Percentiles rank a stretch among this genome's conserved stretches.
Conservation (phyloP, 441 rosid species). For the Isatis lusitanica region DNA sequence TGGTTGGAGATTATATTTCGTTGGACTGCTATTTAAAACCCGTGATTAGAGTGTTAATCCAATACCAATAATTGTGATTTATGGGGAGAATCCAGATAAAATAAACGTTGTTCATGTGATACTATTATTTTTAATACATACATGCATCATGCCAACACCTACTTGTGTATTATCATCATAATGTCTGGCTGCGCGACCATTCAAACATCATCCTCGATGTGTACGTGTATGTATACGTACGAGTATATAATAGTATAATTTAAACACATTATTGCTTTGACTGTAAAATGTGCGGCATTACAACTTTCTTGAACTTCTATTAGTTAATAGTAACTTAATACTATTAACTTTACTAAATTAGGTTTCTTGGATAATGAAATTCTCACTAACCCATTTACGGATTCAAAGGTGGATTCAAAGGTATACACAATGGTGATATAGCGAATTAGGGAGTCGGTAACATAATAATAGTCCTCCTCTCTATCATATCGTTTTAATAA, state of each 20-base stretch:
- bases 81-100: neutral
- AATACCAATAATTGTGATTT: neutral
- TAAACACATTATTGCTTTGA: conserved; percentile 36
- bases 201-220: conserved; percentile 1
- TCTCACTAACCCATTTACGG: conserved; percentile 13
- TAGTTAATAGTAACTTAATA: conserved; percentile 1
- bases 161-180: conserved; percentile 28
- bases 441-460: neutral
- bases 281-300: conserved; percentile 14
- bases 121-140: neutral
- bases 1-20: neutral
- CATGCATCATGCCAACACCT: conserved; percentile 14
- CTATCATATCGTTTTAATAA: neutral
- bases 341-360: conserved; percentile 12
- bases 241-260: neutral
- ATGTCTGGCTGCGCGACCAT: conserved; percentile 34
- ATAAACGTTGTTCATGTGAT: conserved; percentile 32
- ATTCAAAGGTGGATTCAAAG: neutral
- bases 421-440: neutral
- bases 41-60: conserved; percentile 6
- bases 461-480: neutral
- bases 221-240: neutral
- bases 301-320: conserved; percentile 1
- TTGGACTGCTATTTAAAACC: neutral
- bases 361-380: conserved; percentile 20